These are phyloP conservation scores for Spiromastix sp. DNA, from an alignment of 2,329 filamentous ascomycete genomes.

Conservation along the genomic window DNA sequence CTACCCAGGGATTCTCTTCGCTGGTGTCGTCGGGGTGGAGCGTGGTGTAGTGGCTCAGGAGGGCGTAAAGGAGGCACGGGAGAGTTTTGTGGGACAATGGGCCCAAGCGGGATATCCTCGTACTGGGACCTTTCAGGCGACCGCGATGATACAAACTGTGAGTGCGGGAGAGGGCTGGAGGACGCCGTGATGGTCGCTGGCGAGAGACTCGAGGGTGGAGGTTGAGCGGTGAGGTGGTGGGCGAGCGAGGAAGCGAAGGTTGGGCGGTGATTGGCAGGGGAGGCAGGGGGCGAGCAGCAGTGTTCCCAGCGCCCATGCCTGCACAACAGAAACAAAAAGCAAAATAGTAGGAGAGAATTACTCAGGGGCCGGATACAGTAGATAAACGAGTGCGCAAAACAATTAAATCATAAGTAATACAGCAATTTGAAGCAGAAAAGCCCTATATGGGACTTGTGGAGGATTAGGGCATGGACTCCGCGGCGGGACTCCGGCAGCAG, in stretches of 20 bases:
- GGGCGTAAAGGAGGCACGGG: conserved; percentile 8
- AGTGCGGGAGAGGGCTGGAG: conserved; percentile 18
- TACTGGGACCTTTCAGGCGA: conserved; percentile 25
- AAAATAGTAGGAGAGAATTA: conserved; percentile 4
- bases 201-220: conserved; percentile 1
- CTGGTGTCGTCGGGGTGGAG: conserved; percentile 9
- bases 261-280: conserved; percentile 16
- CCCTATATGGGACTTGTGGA: too few species aligned
- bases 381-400: too few species aligned
- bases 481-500: too few species aligned
- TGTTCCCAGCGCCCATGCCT: conserved; percentile 3
- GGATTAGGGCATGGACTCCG: too few species aligned
- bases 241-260: conserved; percentile 1
- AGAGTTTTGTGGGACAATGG: conserved; percentile 11
- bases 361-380: too few species aligned
- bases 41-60: conserved; percentile 12
- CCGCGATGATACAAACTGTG: too few species aligned
- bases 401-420: too few species aligned
- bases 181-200: conserved; percentile 19
- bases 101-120: conserved; percentile 13
- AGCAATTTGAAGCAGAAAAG: too few species aligned
- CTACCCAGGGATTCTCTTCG: conserved; percentile 6
- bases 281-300: conserved; percentile 18
- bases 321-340: conserved; percentile 1
- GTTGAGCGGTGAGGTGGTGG: conserved; percentile 6